Conservation (phyloP, 805 yeast genomes). For the Naumovozyma castellii region DNA sequence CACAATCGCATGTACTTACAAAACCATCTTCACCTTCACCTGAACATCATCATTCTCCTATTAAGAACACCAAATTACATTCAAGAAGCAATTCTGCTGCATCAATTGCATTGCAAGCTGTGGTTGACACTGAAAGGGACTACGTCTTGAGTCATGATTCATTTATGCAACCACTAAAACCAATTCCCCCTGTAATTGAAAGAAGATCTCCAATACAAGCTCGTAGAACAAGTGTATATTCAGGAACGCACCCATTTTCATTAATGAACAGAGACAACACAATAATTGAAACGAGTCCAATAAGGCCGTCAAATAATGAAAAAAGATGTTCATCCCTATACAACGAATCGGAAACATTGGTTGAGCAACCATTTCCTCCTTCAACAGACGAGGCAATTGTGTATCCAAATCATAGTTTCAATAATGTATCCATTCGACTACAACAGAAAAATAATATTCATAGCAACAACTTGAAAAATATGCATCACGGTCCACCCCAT, state of each 20-base stretch:
- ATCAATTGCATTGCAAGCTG: constrained; percentile 61
- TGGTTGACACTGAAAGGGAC: constrained; percentile 49
- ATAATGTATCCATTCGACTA: neutral
- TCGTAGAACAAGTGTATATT: constrained; percentile 2
- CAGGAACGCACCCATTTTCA: constrained; percentile 2
- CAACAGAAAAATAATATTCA: constrained; percentile 1
- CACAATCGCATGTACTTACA: constrained; percentile 50
- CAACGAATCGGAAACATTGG: neutral
- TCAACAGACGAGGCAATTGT: neutral
- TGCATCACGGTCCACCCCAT: constrained; percentile 22
- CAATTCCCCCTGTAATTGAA: neutral
- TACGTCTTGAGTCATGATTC: constrained; percentile 5
- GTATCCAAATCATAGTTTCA: neutral
- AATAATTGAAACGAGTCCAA: constrained; percentile 22
- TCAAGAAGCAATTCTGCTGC: constrained; percentile 43
- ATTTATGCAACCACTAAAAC: neutral
- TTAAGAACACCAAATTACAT: constrained; percentile 20
- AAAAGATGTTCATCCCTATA: neutral
- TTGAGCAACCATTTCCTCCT: neutral
- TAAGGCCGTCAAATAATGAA: constrained; percentile 2
- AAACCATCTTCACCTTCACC: constrained; percentile 33
- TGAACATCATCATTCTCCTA: constrained; percentile 17
- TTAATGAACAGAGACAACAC: constrained; percentile 18
- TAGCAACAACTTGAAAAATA: neutral
- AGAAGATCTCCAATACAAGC: neutral